Base-by-base conservation (phyloP, 768 basidiomycete genomes). In the Russula ochroleuca region DNA sequence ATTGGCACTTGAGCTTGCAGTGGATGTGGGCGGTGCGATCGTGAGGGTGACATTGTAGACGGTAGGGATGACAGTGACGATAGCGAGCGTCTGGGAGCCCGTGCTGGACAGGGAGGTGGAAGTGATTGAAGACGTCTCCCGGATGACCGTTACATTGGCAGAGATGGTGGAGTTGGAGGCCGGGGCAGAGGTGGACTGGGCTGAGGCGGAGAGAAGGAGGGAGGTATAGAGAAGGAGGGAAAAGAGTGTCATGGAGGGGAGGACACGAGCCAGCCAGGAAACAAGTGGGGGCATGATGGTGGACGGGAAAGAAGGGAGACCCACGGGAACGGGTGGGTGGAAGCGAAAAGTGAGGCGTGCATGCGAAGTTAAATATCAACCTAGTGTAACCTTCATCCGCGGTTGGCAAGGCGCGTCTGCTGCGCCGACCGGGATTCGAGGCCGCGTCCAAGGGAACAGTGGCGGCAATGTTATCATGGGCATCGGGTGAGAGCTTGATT, bases 1-100 rank as follows among this genome's bases (percentile, higher is more conserved):
- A 53, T 60, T 70, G 31, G 79, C 69, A 1, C 80, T 67, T 5
- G 81, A 65, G 0, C 81, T 70, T 43, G 78, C 55, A 14, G 82
- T 75, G 14, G 78, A 54, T n/a, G 82, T 74, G 14, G 78, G 72
- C 0, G 85, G 78, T 0, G 85, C 78, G 61, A 82, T 68, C 8
- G 84, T 85, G 59, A 79, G 73, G 57, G 85, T 88, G 64, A 84
- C 83, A 75, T 87, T 86, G 72, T 82, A 79, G 59, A 81, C 73
- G 48, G 81, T 82, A n/a, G 87, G 82, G 54, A 89, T 67, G 37
- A 82, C 77, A 33, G 83, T 82, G 58, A 83, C 77, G 59, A 86
- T 62, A 37, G 81, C 73, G 41, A 82, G 76, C 63, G 77, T 75
- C 68, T 79, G 80, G 61, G 74, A 78, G 21, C 80, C 83, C 6